phyloP scores from a whole-genome alignment of 225 moss, liverwort and hornwort genomes.

The Marchantia polymorpha region DNA sequence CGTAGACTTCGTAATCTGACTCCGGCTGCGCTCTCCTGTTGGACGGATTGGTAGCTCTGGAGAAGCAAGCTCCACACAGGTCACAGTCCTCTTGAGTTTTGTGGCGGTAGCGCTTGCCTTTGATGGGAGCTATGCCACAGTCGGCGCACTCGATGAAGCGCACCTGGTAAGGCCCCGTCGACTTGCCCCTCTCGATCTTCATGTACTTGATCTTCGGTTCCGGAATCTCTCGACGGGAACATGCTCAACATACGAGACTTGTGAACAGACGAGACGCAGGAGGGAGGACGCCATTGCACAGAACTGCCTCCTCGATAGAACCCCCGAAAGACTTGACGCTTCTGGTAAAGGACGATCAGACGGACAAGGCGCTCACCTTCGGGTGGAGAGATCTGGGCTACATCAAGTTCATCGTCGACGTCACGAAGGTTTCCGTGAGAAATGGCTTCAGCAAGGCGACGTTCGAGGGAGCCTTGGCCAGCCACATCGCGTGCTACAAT shows the following conservation, averaged over 20 bases:
- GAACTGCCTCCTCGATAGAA: too few relatives aligned
- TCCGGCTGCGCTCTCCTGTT: slow-evolving; percentile 13
- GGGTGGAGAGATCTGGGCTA: too few relatives aligned
- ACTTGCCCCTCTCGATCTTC: slow-evolving; percentile 20
- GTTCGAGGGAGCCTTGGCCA: too few relatives aligned
- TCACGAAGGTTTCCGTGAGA: too few relatives aligned
- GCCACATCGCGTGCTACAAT: too few relatives aligned
- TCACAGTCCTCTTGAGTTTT: slow-evolving; percentile 22
- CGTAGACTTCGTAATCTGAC: slow-evolving; percentile 21
- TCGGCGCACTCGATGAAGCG: slow-evolving; percentile 28
- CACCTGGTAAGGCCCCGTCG: slow-evolving; percentile 26
- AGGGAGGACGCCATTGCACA: too few relatives aligned
- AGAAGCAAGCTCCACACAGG: slow-evolving; percentile 28
- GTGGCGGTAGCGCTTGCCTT: slow-evolving; percentile 30
- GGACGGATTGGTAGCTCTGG: slow-evolving; percentile 6
- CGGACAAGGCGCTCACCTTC: too few relatives aligned
- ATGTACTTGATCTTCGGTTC: slow-evolving; percentile 19
- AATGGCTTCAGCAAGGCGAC: too few relatives aligned
- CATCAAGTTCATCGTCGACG: too few relatives aligned
- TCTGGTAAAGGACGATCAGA: too few relatives aligned
- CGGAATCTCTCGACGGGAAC: slow-evolving; percentile 23
- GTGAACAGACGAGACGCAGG: too few relatives aligned
- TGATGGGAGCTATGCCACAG: slow-evolving; percentile 28
- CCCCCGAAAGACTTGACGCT: too few relatives aligned
- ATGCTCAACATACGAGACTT: slow-evolving; percentile 13